A percentile compares a stretch with the other conserved stretches of the same genome.
Evolutionary conservation across 2,329 filamentous ascomycete species (phyloP).

Genomic region (Erysiphe pulchra): DNA sequence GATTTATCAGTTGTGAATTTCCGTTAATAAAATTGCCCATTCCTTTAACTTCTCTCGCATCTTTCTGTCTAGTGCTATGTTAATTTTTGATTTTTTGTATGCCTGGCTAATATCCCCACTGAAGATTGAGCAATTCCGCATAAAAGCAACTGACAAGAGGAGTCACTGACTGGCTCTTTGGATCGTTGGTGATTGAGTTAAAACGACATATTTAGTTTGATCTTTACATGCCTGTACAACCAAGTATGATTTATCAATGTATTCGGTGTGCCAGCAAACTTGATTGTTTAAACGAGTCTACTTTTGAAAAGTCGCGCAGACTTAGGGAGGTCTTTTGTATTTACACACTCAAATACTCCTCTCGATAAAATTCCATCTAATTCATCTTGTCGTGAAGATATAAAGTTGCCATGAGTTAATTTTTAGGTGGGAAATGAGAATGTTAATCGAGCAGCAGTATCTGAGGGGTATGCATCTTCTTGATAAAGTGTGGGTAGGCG

Average conservation of each 20-base stretch:
- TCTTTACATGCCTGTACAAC: constrained; percentile 2
- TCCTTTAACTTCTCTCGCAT: too few species aligned
- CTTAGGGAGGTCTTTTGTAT: not conserved
- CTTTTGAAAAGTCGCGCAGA: constrained; percentile 1
- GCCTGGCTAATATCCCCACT: constrained; percentile 1
- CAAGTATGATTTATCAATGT: not conserved
- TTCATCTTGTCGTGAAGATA: not conserved
- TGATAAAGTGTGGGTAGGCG: not conserved
- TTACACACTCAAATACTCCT: not conserved
- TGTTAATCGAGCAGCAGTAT: not conserved
- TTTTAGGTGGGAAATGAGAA: not conserved
- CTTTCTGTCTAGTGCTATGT: too few species aligned
- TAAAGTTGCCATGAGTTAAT: not conserved
- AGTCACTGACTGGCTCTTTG: constrained; percentile 1
- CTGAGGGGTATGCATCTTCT: not conserved
- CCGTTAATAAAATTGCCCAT: too few species aligned
- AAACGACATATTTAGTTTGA: constrained; percentile 1
- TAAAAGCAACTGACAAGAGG: not conserved
- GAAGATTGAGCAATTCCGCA: not conserved
- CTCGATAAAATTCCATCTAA: not conserved
- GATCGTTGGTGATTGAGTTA: constrained; percentile 2
- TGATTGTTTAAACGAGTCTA: constrained; percentile 3
- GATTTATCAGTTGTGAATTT: too few species aligned
- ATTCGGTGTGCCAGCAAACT: constrained; percentile 1
- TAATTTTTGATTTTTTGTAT: not conserved